A percentile compares a stretch with the other conserved stretches of the same genome.
phyloP scores from a whole-genome alignment of 441 rosid species.

The Pelargonium citronellum region DNA sequence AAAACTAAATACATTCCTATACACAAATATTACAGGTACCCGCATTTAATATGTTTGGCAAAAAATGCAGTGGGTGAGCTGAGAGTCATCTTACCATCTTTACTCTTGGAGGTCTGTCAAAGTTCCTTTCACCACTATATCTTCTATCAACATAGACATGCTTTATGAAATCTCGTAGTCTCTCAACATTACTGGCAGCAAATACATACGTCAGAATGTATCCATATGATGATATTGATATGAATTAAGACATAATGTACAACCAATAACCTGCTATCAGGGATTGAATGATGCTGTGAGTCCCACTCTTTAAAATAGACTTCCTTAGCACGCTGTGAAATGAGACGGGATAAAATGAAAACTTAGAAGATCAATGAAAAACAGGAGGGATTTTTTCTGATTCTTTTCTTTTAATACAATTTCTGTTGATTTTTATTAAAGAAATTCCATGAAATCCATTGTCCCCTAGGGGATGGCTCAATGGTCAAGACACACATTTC shows the following conservation, averaged over 20 bases:
- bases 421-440: neutral
- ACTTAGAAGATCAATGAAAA: neutral
- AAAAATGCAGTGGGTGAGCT: slow-evolving; percentile 7
- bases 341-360: neutral
- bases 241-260: slow-evolving; percentile 7
- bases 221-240: neutral
- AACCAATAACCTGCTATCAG: slow-evolving; percentile 65
- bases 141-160: slow-evolving; percentile 87
- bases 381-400: too few relatives aligned
- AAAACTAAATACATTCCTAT: neutral
- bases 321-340: slow-evolving; percentile 71
- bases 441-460: too few relatives aligned
- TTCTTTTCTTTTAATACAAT: neutral
- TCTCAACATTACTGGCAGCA: slow-evolving; percentile 60
- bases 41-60: neutral
- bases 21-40: too few relatives aligned
- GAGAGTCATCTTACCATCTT: slow-evolving; percentile 34
- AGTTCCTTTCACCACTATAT: slow-evolving; percentile 60
- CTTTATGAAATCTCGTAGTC: slow-evolving; percentile 78
- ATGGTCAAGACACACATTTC: too few relatives aligned
- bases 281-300: slow-evolving; percentile 62
- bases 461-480: too few relatives aligned
- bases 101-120: slow-evolving; percentile 70
- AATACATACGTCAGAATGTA: neutral
- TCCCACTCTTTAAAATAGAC: slow-evolving; percentile 84